Evolutionary conservation across 768 basidiomycete genomes (phyloP).

Genomic region (Psilocybe azurescens): DNA sequence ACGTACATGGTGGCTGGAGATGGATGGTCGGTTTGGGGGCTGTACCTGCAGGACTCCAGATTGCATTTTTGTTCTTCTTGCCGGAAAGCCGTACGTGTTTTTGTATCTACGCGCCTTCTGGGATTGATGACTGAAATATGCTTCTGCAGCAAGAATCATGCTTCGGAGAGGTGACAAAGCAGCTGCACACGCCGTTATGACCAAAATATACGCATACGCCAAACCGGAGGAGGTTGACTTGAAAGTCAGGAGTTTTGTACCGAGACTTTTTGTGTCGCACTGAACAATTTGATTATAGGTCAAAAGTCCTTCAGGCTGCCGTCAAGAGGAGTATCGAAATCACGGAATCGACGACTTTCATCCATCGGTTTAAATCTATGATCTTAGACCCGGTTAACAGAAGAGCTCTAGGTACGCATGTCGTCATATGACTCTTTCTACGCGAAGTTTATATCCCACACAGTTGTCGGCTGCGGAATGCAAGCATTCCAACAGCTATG

Average conservation of each 20-base stretch:
- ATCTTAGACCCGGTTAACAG: constrained; percentile 62
- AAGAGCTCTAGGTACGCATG: constrained; percentile 66
- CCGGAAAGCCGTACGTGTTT: constrained; percentile 75
- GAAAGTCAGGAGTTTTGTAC: constrained; percentile 47
- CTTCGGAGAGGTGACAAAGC: constrained; percentile 58
- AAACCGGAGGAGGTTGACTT: constrained; percentile 66
- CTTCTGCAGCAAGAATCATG: constrained; percentile 56
- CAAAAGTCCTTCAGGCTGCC: constrained; percentile 59
- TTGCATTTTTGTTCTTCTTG: constrained; percentile 62
- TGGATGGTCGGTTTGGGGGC: constrained; percentile 85
- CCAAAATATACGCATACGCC: constrained; percentile 73
- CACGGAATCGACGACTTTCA: constrained; percentile 63
- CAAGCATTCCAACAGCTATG: constrained; percentile 86
- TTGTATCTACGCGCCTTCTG: neutral
- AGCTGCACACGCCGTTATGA: constrained; percentile 58
- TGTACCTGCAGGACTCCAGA: constrained; percentile 69
- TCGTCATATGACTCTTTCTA: neutral
- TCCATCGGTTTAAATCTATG: constrained; percentile 60
- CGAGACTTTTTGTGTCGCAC: neutral
- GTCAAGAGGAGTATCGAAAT: constrained; percentile 69
- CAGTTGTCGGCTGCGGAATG: constrained; percentile 79
- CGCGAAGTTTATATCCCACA: neutral
- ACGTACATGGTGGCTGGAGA: constrained; percentile 70
- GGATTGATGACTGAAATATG: neutral
- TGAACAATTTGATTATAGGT: constrained; percentile 41